phyloP scores from a whole-genome alignment of 345 rosid species.

The Citrus australasica region DNA sequence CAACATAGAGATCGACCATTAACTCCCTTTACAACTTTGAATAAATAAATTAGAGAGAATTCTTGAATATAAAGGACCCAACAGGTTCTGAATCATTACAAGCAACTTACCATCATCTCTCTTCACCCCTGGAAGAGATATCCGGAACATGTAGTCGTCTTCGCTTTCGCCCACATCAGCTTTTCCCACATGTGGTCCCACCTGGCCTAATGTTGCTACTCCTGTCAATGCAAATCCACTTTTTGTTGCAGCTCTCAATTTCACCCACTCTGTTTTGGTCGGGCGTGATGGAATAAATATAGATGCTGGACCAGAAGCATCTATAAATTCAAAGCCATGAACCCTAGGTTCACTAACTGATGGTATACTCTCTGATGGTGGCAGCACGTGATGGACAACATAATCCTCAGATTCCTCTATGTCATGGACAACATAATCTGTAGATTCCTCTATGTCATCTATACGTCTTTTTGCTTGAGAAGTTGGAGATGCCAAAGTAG shows the following conservation, averaged over 20 bases:
- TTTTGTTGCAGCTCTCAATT: constrained; percentile 20
- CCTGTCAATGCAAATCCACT: constrained; percentile 35
- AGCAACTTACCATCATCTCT: constrained; percentile 51
- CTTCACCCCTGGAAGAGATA: constrained; percentile 64
- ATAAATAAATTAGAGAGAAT: not conserved
- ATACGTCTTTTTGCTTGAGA: not conserved
- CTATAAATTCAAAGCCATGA: not conserved
- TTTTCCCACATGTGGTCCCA: constrained; percentile 38
- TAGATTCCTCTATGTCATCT: not conserved
- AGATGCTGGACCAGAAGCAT: constrained; percentile 16
- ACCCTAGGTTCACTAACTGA: not conserved
- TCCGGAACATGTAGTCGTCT: constrained; percentile 56
- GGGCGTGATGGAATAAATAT: constrained; percentile 27
- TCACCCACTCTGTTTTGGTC: constrained; percentile 26
- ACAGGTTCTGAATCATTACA: not conserved
- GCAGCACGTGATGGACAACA: not conserved
- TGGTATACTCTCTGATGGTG: not conserved
- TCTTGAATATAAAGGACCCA: not conserved
- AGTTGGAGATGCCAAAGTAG: not conserved
- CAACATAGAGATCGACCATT: not conserved
- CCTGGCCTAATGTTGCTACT: constrained; percentile 31
- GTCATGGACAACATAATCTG: not conserved
- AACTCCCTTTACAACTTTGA: not conserved
- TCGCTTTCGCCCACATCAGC: constrained; percentile 52
- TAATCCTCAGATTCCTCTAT: not conserved